phyloP scores from a whole-genome alignment of 495 filamentous ascomycete species.

The Hypoxylon fragiforme region DNA sequence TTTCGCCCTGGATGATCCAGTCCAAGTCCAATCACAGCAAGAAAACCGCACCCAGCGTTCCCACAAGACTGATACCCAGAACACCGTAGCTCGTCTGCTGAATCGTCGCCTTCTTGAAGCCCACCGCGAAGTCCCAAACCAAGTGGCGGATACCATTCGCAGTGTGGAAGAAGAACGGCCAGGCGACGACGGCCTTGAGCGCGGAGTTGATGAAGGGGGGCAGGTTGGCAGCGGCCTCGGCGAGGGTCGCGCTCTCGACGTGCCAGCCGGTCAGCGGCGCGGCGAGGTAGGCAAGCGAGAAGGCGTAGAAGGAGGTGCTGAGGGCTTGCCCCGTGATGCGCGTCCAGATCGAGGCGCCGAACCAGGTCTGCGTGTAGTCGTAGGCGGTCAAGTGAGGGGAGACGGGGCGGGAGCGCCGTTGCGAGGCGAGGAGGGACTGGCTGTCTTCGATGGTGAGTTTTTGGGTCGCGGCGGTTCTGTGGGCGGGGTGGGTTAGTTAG shows the following conservation, averaged over 20 bases:
- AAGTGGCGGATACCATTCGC: conserved; percentile 92
- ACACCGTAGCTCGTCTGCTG: conserved; percentile 75
- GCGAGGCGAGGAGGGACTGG: conserved; percentile 73
- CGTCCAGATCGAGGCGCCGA: conserved; percentile 65
- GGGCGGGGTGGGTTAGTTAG: conserved; percentile 2
- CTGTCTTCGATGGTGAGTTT: conserved; percentile 61
- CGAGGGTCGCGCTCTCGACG: conserved; percentile 77
- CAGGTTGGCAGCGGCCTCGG: conserved; percentile 73
- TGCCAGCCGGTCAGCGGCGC: conserved; percentile 83
- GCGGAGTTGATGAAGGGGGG: conserved; percentile 67
- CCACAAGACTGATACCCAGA: conserved; percentile 66
- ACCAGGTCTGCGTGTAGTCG: conserved; percentile 85
- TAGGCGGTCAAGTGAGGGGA: conserved; percentile 91
- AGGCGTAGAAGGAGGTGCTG: conserved; percentile 79
- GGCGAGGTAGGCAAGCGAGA: conserved; percentile 79
- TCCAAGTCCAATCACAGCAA: conserved; percentile 36
- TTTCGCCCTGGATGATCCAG: background rate
- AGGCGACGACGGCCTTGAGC: conserved; percentile 72
- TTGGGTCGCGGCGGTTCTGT: conserved; percentile 61
- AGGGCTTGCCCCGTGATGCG: conserved; percentile 78
- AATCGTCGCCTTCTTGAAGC: conserved; percentile 71
- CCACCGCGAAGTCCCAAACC: conserved; percentile 75
- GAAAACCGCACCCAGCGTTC: conserved; percentile 61
- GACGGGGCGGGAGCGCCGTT: conserved; percentile 83
- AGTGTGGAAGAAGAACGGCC: conserved; percentile 86